phyloP scores from a whole-genome alignment of 1,284 basidiomycete species.

The Melanopsichium pennsylvanicum region DNA sequence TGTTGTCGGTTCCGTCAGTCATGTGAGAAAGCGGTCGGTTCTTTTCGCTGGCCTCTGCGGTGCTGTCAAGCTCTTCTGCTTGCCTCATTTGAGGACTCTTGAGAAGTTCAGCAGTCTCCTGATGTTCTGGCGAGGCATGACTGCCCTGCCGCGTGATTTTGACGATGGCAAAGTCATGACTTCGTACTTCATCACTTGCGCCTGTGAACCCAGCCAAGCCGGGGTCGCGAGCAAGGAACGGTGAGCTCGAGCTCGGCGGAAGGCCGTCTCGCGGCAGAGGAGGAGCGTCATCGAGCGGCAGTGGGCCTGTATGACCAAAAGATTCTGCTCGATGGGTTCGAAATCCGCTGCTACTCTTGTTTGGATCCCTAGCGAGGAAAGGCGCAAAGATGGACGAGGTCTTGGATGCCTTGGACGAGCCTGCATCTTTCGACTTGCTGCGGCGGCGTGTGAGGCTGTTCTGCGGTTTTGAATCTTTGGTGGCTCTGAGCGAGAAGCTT shows the following conservation, averaged over 20 bases:
- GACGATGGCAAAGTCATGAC: slow-evolving; percentile 12
- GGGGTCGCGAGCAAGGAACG: slow-evolving; percentile 11
- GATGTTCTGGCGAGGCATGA: not conserved
- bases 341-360: slow-evolving; percentile 3
- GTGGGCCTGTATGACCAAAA: slow-evolving; percentile 26
- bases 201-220: slow-evolving; percentile 8
- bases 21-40: slow-evolving; percentile 15
- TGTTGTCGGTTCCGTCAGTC: slow-evolving; percentile 24
- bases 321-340: slow-evolving; percentile 20
- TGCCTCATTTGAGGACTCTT: slow-evolving; percentile 4
- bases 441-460: slow-evolving; percentile 21
- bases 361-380: slow-evolving; percentile 34
- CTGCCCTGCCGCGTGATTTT: not conserved
- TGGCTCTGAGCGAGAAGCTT: slow-evolving; percentile 10
- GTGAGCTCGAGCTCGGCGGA: slow-evolving; percentile 24
- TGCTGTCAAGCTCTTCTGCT: not conserved
- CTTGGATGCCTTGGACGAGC: slow-evolving; percentile 6
- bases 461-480: slow-evolving; percentile 8
- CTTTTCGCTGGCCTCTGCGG: not conserved
- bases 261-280: slow-evolving; percentile 13
- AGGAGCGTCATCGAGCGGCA: slow-evolving; percentile 17
- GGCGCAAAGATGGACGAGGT: slow-evolving; percentile 38
- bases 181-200: slow-evolving; percentile 1
- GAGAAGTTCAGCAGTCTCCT: slow-evolving; percentile 13
- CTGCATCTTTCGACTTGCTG: slow-evolving; percentile 25